Conservation (phyloP, 768 basidiomycete genomes). For the Boletus vinaceobasis region DNA sequence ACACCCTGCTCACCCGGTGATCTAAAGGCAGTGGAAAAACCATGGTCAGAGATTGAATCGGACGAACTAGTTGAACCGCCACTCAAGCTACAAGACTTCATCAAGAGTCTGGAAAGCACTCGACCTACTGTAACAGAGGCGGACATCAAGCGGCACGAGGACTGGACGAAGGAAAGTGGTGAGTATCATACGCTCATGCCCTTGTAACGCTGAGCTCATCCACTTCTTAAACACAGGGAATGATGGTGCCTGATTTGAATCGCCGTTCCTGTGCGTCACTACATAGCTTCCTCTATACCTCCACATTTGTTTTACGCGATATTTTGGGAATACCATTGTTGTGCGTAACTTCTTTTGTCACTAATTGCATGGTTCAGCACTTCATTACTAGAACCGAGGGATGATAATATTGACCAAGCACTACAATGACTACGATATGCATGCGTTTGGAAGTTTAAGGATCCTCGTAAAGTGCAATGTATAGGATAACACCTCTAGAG, state of each 20-base stretch:
- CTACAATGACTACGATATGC: conserved; percentile 21
- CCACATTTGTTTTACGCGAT: conserved; percentile 5
- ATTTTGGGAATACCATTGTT: conserved; percentile 11
- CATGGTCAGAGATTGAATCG: conserved; percentile 83
- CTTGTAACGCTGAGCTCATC: not conserved
- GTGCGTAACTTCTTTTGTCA: not conserved
- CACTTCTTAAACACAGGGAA: conserved; percentile 19
- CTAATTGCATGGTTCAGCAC: not conserved
- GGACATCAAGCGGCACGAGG: conserved; percentile 80
- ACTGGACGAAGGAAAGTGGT: conserved; percentile 87
- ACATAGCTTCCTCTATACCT: conserved; percentile 19
- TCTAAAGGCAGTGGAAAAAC: conserved; percentile 76
- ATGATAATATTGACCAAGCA: conserved; percentile 18
- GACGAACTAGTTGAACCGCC: conserved; percentile 91
- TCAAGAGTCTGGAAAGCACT: conserved; percentile 73
- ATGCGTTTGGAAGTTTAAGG: conserved; percentile 5
- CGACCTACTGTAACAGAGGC: conserved; percentile 85
- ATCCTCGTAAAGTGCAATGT: conserved; percentile 3
- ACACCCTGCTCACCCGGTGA: conserved; percentile 98
- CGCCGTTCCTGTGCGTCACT: not conserved
- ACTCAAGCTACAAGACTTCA: conserved; percentile 72
- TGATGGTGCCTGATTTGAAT: conserved; percentile 28
- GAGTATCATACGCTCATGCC: conserved; percentile 21
- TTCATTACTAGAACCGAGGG: conserved; percentile 4
- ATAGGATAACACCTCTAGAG: conserved; percentile 23